Base-by-base conservation (phyloP, 2,329 filamentous ascomycete species). In the Monosporascus sp. region DNA sequence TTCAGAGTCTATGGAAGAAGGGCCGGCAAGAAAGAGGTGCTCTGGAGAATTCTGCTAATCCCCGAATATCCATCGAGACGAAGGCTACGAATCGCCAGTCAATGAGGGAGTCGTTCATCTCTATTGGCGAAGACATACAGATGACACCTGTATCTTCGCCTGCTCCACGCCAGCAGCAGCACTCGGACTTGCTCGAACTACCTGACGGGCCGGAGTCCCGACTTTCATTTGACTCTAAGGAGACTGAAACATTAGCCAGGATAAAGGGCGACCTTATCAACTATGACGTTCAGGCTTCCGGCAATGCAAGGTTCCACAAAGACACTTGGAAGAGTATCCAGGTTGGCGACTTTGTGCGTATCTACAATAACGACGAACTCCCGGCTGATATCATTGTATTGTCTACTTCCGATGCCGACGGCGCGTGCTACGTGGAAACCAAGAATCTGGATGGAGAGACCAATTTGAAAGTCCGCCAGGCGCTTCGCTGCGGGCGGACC, bases 371-470 rank as follows among this genome's bases (percentile, higher is more conserved):
- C 61, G 94, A 99, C 65, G 91, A 96, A 62, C 84, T 99, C 24
- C 95, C 94, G 1, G 93, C 94, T 48, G 94, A 99, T 71, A 78
- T 99, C 47, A 87, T 97, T 48, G 88, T 99, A 44, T 74, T 99
- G 24, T 89, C 94, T 2, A 97, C 94, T 0, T 96, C 94, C 2
- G 94, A 97, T 63, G 81, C 88, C 1, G 94, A 99, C 63, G 94
- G 94, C 49, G 90, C 90, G 38, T 99, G 94, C 72, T 99, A 97
- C 64, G 88, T 99, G 22, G 94, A 99, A 72, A 99, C 94, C 2
- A 99, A 97, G 77, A 97, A 96, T 68, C 70, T 99, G 76, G 94
- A 99, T 65, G 94, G 94, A 49, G 94, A 99, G 74, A 99, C 94
- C 2, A 99, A 99, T 65, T 75, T 99, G 58, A 99, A 99, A 72